Percentiles rank a stretch among this genome's conserved stretches.
These are phyloP conservation scores for Vachellia collinsii DNA, from an alignment of 306 rosid species.

Conservation along the genomic window DNA sequence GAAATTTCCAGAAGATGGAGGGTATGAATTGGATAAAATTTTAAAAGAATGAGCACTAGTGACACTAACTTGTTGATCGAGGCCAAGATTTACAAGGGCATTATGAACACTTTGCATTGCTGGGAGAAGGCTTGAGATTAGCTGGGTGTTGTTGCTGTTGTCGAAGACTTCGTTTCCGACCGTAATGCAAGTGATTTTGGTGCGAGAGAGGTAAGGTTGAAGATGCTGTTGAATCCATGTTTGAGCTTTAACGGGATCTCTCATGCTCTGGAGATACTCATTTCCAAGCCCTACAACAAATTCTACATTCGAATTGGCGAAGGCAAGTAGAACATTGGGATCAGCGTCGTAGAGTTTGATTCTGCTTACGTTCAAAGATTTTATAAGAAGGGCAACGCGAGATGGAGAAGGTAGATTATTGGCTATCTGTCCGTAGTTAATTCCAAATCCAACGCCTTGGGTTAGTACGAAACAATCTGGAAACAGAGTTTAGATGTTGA, in stretches of 20 bases:
- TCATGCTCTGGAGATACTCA: slow-evolving; percentile 60
- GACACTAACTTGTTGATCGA: slow-evolving; percentile 64
- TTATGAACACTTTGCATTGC: slow-evolving; percentile 78
- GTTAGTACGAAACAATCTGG: slow-evolving; percentile 54
- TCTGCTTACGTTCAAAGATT: slow-evolving; percentile 66
- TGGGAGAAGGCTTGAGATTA: slow-evolving; percentile 60
- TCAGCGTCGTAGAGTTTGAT: slow-evolving; percentile 92
- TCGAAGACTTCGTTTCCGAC: slow-evolving; percentile 82
- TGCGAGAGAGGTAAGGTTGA: slow-evolving; percentile 64
- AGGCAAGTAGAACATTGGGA: slow-evolving; percentile 78
- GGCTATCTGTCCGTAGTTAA: slow-evolving; percentile 93
- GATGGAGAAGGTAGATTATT: slow-evolving; percentile 84
- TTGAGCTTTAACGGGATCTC: slow-evolving; percentile 69
- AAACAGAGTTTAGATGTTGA: slow-evolving; percentile 19
- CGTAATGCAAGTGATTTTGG: slow-evolving; percentile 70
- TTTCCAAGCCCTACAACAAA: slow-evolving; percentile 79
- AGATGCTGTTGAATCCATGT: slow-evolving; percentile 68
- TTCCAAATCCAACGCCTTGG: slow-evolving; percentile 62
- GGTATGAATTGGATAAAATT: slow-evolving; percentile 62
- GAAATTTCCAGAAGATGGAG: slow-evolving; percentile 81
- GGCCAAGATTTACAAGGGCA: slow-evolving; percentile 72
- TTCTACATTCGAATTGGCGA: slow-evolving; percentile 70
- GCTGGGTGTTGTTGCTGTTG: slow-evolving; percentile 41
- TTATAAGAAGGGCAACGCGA: slow-evolving; percentile 64
- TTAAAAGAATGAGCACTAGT: slow-evolving; percentile 78